Evolutionary conservation across 2,329 filamentous ascomycete species (phyloP).

Genomic region (Apiospora phragmitis): DNA sequence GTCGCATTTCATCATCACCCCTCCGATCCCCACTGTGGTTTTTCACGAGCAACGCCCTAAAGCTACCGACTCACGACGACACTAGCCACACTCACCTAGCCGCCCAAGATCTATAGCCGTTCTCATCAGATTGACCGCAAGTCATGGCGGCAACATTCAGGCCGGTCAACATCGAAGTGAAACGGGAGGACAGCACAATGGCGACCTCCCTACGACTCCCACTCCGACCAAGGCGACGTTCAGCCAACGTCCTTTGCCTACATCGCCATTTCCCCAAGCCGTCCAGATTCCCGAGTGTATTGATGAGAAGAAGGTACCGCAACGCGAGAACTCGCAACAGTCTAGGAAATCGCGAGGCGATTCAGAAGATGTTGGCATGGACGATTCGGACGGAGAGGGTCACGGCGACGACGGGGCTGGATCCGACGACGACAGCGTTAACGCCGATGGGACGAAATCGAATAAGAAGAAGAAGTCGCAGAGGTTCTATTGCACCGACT

Average conservation of each 20-base stretch:
- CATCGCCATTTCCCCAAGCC: conserved; percentile 51
- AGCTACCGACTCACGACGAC: conserved; percentile 18
- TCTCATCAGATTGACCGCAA: background rate
- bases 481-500: conserved; percentile 94
- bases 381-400: conserved; percentile 68
- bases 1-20: conserved; percentile 18
- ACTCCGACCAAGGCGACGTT: conserved; percentile 67
- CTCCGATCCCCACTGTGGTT: conserved; percentile 17
- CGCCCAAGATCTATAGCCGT: background rate
- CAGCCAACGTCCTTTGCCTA: conserved; percentile 55
- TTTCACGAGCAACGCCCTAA: conserved; percentile 17
- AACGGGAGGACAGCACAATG: conserved; percentile 26
- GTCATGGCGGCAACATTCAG: conserved; percentile 50
- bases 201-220: conserved; percentile 36
- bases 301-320: conserved; percentile 43
- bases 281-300: conserved; percentile 49
- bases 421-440: conserved; percentile 67
- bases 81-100: background rate
- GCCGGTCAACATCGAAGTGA: conserved; percentile 43
- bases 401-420: conserved; percentile 48
- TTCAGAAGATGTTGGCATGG: conserved; percentile 74
- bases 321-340: conserved; percentile 59
- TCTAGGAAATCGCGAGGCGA: conserved; percentile 59
- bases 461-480: conserved; percentile 96
- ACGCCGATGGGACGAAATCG: conserved; percentile 65